Base-by-base conservation (phyloP, 2,329 filamentous ascomycete genomes). In the Pseudohalonectria lignicola region DNA sequence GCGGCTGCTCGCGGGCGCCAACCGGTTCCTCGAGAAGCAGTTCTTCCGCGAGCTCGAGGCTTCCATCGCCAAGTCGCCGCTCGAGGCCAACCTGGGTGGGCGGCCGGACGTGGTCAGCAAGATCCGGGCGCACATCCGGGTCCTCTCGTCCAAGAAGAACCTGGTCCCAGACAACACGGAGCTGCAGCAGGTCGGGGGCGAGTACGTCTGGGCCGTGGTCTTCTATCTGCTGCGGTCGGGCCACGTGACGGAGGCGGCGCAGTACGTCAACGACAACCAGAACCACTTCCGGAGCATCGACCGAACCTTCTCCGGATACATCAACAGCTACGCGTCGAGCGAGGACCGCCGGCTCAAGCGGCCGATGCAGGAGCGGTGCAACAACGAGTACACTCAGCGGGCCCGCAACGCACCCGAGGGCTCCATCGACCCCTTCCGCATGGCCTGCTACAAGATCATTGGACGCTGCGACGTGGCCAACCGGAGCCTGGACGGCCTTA, bases 401-500 rank as follows among this genome's bases (percentile, higher is more conserved):
- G 74, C 80, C 19, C 81, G 86, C 46, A 86, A 93, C 51, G 85
- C 85, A 1, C 84, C 86, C 1, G 85, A 92, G 41, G 82, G 88
- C 53, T 84, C 85, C 2, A 79, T 93, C 45, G 92, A 98, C 56
- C 92, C 92, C 19, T 98, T 93, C 64, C 80, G 87, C 39, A 88
- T 94, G 78, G 88, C 90, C 34, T 95, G 92, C 58, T 96, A 96
- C 71, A 96, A 98, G 69, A 80, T 98, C 44, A 82, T 98, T 49
- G 92, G 93, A 33, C 86, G 79, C 33, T 81, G 78, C 48, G 79
- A 82, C 50, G 62, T 83, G 19, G 67, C 64, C 52, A 78, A 79
- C 57, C 73, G 79, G 45, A 76, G 69, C 47, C 57, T 82, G 21
- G 76, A 79, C 18, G 72, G 71, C 33, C 61, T 82, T 26, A 74